Percentiles rank a stretch among this genome's conserved stretches.
Conservation (phyloP, 371 early-diverging fungal species). For the Gilbertella persicaria region DNA sequence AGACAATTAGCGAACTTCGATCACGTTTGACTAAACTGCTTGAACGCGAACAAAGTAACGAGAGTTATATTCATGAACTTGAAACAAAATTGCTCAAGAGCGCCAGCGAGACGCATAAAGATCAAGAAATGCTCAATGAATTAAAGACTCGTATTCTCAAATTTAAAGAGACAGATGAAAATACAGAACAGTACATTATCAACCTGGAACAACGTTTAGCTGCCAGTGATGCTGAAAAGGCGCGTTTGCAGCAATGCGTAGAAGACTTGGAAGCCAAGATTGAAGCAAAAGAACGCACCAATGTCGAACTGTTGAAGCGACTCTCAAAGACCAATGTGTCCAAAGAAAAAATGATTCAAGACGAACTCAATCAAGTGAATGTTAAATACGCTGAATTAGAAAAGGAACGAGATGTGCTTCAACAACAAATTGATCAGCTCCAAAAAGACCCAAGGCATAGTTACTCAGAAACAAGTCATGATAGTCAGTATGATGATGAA, state of each 20-base stretch:
- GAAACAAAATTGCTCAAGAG: conserved; percentile 41
- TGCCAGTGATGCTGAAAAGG: conserved; percentile 21
- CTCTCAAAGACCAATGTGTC: conserved; percentile 8
- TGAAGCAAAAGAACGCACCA: conserved; percentile 22
- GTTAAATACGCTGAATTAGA: conserved; percentile 20
- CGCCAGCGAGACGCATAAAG: conserved; percentile 27
- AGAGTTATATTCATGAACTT: conserved; percentile 43
- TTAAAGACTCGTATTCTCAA: conserved; percentile 31
- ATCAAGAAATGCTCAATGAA: conserved; percentile 35
- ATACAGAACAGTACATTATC: conserved; percentile 39
- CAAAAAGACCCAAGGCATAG: neutral
- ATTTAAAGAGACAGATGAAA: conserved; percentile 36
- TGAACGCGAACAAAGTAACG: conserved; percentile 39
- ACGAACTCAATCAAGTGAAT: conserved; percentile 34
- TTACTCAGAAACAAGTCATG: neutral
- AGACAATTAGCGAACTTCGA: conserved; percentile 18
- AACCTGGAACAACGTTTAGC: conserved; percentile 33
- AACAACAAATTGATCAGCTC: conserved; percentile 5
- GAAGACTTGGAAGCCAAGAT: conserved; percentile 26
- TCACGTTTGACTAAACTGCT: conserved; percentile 17
- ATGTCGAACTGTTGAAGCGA: conserved; percentile 22
- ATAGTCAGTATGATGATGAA: neutral
- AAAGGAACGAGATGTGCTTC: conserved; percentile 33
- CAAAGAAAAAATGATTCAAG: conserved; percentile 30
- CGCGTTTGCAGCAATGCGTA: conserved; percentile 6